Conservation (phyloP, 495 filamentous ascomycete genomes). For the Podospora fimiseda region DNA sequence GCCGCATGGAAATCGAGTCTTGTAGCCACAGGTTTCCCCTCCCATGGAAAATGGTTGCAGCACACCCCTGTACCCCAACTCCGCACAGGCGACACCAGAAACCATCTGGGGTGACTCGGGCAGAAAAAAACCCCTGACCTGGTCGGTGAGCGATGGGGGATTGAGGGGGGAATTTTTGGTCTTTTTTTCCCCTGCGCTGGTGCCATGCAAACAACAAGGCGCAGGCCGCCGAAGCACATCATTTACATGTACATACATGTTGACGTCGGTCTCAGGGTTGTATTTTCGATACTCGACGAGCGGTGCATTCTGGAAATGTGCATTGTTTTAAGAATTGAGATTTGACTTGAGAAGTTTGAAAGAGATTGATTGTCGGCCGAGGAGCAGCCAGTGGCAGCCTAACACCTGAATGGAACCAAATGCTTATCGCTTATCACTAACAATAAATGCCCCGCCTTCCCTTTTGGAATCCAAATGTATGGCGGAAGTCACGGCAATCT, state of each 20-base stretch:
- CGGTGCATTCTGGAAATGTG: too few relatives aligned
- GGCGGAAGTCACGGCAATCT: too few relatives aligned
- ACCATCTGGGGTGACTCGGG: too few relatives aligned
- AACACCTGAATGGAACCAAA: not conserved
- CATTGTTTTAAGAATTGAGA: too few relatives aligned
- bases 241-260: not conserved
- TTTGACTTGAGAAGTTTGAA: too few relatives aligned
- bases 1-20: not conserved
- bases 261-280: not conserved
- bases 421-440: too few relatives aligned
- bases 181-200: conserved; percentile 3
- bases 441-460: not conserved
- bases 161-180: not conserved
- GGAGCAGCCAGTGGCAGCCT: not conserved
- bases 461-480: too few relatives aligned
- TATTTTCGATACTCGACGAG: not conserved
- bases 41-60: not conserved
- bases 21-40: not conserved
- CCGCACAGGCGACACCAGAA: not conserved
- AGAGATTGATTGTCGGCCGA: too few relatives aligned
- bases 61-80: not conserved
- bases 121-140: not conserved
- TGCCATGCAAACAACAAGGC: not conserved
- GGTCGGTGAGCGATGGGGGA: not conserved
- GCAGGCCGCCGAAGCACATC: not conserved